Evolutionary conservation across 2,329 filamentous ascomycete genomes (phyloP).

Genomic region (Stachybotrys chlorohalonatus): DNA sequence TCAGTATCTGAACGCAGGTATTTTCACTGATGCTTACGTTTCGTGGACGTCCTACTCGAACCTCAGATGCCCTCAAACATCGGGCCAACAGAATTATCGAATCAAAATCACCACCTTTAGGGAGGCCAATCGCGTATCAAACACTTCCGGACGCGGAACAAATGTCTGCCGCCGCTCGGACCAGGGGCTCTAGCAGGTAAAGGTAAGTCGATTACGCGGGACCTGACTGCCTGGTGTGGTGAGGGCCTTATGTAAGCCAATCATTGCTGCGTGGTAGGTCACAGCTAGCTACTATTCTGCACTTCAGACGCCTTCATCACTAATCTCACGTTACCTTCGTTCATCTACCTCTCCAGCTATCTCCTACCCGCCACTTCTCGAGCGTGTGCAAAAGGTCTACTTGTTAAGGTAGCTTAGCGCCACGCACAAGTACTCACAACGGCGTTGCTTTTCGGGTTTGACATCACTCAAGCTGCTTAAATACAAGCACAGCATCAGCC

Average conservation of each 20-base stretch:
- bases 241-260: conserved; percentile 10
- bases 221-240: conserved; percentile 16
- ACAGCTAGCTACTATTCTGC: too few species aligned
- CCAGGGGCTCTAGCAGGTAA: not conserved
- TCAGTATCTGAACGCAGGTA: not conserved
- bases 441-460: too few species aligned
- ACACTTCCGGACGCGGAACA: not conserved
- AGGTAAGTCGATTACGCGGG: conserved; percentile 15
- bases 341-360: not conserved
- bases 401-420: not conserved
- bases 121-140: not conserved
- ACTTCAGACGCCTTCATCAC: too few species aligned
- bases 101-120: not conserved
- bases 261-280: not conserved
- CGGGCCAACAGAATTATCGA: too few species aligned
- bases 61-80: too few species aligned
- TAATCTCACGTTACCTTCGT: too few species aligned
- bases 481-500: conserved; percentile 15
- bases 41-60: too few species aligned
- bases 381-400: not conserved
- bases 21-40: too few species aligned
- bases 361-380: not conserved
- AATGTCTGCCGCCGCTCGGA: not conserved
- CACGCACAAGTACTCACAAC: too few species aligned
- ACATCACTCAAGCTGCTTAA: too few species aligned